Conservation (phyloP, 495 filamentous ascomycete genomes). For the Monascus purpureus region DNA sequence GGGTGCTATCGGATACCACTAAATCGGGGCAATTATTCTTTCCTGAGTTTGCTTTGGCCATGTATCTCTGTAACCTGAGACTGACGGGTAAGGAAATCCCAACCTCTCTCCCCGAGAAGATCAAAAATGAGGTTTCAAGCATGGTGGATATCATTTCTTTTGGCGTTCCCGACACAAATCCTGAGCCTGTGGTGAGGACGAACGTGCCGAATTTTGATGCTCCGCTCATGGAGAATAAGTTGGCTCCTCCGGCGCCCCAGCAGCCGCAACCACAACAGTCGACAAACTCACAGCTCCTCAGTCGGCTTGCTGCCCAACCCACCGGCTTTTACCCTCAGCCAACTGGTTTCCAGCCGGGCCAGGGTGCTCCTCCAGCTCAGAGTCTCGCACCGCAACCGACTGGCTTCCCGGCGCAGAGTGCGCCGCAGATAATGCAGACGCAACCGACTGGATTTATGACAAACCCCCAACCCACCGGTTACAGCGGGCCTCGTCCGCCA, state of each 20-base stretch:
- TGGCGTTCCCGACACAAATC: conserved; percentile 66
- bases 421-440: conserved; percentile 26
- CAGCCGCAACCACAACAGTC: conserved; percentile 72
- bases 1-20: conserved; percentile 93
- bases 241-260: conserved; percentile 59
- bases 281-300: conserved; percentile 62
- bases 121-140: conserved; percentile 94
- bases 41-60: conserved; percentile 92
- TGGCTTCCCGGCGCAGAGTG: conserved; percentile 28
- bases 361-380: conserved; percentile 10
- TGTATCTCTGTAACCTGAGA: conserved; percentile 96
- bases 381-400: conserved; percentile 23
- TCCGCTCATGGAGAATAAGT: conserved; percentile 44
- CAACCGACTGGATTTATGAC: conserved; percentile 36
- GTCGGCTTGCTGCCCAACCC: conserved; percentile 61
- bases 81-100: conserved; percentile 78
- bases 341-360: conserved; percentile 37
- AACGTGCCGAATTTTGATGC: conserved; percentile 74
- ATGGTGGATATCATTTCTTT: conserved; percentile 99
- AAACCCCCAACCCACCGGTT: conserved; percentile 47
- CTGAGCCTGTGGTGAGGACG: conserved; percentile 33
- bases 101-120: conserved; percentile 57
- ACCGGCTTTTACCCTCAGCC: conserved; percentile 46
- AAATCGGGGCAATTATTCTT: conserved; percentile 94
- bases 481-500: conserved; percentile 67